Percentiles rank a stretch among this genome's conserved stretches.
phyloP scores from a whole-genome alignment of 108 stramenopile species.

The Fragilaria crotonensis region DNA sequence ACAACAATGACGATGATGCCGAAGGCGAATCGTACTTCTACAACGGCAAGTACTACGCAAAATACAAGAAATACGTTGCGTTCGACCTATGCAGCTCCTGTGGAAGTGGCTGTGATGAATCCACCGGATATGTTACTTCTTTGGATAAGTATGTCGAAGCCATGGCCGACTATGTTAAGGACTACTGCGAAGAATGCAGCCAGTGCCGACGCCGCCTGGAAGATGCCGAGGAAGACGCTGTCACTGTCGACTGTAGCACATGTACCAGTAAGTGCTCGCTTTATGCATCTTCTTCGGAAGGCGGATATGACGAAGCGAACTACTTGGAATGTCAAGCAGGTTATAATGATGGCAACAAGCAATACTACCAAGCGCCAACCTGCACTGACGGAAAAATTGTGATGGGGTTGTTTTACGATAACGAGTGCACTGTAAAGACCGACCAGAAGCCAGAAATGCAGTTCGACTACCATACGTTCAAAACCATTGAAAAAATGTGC shows the following conservation, averaged over 20 bases:
- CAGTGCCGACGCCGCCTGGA: constrained; percentile 18
- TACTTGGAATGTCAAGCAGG: constrained; percentile 43
- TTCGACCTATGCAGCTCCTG: constrained; percentile 32
- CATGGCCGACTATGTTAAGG: constrained; percentile 13
- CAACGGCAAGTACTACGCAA: constrained; percentile 44
- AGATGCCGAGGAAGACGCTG: constrained; percentile 7
- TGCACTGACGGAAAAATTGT: constrained; percentile 31
- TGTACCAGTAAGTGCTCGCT: constrained; percentile 17
- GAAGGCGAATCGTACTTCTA: constrained; percentile 50
- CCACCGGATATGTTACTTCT: constrained; percentile 33
- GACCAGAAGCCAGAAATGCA: constrained; percentile 12
- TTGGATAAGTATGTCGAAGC: constrained; percentile 22
- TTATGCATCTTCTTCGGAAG: constrained; percentile 7
- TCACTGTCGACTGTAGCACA: constrained; percentile 17
- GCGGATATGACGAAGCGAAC: constrained; percentile 23
- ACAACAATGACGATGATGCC: constrained; percentile 24
- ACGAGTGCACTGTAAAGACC: constrained; percentile 51
- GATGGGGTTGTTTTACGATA: constrained; percentile 50
- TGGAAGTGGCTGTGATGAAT: constrained; percentile 26
- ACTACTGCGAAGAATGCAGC: constrained; percentile 24
- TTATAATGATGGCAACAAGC: constrained; percentile 29
- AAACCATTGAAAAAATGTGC: constrained; percentile 26
- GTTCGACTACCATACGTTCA: constrained; percentile 35
- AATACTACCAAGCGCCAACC: constrained; percentile 42
- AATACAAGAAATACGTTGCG: constrained; percentile 28